phyloP scores from a whole-genome alignment of 106 monocot species.

The Iris macrosiphon region DNA sequence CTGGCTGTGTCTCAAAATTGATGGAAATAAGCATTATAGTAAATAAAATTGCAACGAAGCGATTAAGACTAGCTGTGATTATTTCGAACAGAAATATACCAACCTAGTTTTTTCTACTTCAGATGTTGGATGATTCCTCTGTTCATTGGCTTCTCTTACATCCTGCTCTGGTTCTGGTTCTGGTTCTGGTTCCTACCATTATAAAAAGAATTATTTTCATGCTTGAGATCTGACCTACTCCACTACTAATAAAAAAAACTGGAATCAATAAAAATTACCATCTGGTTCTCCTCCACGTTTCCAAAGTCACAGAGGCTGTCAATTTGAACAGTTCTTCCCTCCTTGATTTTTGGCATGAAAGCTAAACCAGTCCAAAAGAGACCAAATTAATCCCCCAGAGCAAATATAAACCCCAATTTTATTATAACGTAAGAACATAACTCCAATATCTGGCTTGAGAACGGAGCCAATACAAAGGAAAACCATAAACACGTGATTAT shows the following conservation, averaged over 20 bases:
- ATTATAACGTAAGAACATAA: no score
- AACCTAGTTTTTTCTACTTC: slow-evolving; percentile 9
- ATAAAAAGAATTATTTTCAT: not conserved
- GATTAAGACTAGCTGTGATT: no score
- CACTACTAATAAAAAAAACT: not conserved
- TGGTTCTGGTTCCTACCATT: slow-evolving; percentile 16
- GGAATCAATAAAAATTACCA: slow-evolving; percentile 20
- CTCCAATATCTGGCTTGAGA: no score
- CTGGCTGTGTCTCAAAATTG: not conserved
- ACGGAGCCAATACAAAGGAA: no score
- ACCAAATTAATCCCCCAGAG: not conserved
- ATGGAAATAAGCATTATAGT: slow-evolving; percentile 1
- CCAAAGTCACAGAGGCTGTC: slow-evolving; percentile 26
- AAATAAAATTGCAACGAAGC: no score
- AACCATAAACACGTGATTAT: no score
- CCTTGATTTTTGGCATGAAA: slow-evolving; percentile 39
- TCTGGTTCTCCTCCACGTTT: slow-evolving; percentile 11
- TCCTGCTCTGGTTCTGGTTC: slow-evolving; percentile 11
- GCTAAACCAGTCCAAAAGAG: slow-evolving; percentile 17
- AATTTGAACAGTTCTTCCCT: slow-evolving; percentile 18
- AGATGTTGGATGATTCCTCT: not conserved
- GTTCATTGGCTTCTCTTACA: slow-evolving; percentile 6
- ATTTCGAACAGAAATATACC: no score
- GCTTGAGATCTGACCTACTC: not conserved
- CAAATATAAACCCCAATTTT: no score